phyloP scores from a whole-genome alignment of 1,284 basidiomycete genomes.

The Malassezia japonica region DNA sequence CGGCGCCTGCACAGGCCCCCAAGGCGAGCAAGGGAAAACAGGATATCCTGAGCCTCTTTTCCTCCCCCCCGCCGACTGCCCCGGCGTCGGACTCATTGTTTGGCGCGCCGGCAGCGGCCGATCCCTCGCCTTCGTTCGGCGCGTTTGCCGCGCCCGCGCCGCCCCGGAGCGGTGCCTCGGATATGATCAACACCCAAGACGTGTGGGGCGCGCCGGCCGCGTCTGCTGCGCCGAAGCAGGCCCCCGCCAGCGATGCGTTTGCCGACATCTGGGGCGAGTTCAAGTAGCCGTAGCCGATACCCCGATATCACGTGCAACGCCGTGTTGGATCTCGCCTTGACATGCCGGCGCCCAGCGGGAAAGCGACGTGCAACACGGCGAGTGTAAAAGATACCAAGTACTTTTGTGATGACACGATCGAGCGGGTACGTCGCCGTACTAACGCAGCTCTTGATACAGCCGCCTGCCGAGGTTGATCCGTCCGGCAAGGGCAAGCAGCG shows the following conservation, averaged over 20 bases:
- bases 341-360: neutral
- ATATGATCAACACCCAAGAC: constrained; percentile 33
- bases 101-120: neutral
- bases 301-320: constrained; percentile 2
- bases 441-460: constrained; percentile 7
- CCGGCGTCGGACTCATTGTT: constrained; percentile 11
- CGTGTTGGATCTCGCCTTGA: neutral
- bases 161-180: neutral
- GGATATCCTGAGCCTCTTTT: constrained; percentile 74
- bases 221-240: neutral
- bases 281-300: constrained; percentile 23
- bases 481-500: neutral
- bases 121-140: neutral
- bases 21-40: constrained; percentile 54
- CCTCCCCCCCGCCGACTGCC: constrained; percentile 10
- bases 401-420: constrained; percentile 14
- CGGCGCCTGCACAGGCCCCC: neutral
- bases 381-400: constrained; percentile 13
- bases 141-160: neutral
- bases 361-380: neutral
- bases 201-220: constrained; percentile 23
- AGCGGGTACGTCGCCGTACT: constrained; percentile 8
- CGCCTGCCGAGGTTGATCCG: neutral
- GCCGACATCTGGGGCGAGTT: constrained; percentile 48
- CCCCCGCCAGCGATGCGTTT: constrained; percentile 31